Conservation (phyloP, 805 yeast species). For the Kuraishia piskuri region DNA sequence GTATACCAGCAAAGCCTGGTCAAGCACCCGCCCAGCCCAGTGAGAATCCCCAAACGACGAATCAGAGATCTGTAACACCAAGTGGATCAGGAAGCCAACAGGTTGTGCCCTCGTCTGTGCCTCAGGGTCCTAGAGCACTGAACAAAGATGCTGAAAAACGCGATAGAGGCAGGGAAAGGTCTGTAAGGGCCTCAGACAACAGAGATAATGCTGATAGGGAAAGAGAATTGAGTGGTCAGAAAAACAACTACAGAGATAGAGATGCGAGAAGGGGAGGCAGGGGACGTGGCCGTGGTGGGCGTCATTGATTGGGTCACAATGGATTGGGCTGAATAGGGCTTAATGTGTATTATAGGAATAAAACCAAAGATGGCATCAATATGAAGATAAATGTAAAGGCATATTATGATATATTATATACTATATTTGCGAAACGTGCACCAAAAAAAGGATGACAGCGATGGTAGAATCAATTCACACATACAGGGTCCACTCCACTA, state of each 20-base stretch:
- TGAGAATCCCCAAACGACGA: background rate
- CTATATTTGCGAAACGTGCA: background rate
- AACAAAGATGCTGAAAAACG: slow-evolving; percentile 9
- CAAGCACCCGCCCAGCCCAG: background rate
- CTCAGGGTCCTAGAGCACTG: slow-evolving; percentile 4
- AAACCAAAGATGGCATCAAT: background rate
- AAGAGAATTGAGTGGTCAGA: background rate
- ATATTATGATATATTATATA: no score
- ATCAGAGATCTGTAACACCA: background rate
- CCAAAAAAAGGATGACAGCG: background rate
- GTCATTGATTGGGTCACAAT: background rate
- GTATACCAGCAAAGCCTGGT: background rate
- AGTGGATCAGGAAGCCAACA: background rate
- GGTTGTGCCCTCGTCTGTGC: slow-evolving; percentile 3
- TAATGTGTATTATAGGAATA: background rate
- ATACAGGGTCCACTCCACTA: slow-evolving; percentile 60
- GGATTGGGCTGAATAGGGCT: background rate
- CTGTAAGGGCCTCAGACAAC: background rate
- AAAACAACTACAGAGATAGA: background rate
- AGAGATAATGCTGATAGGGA: slow-evolving; percentile 4
- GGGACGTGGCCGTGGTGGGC: background rate
- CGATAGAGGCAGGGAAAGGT: slow-evolving; percentile 3
- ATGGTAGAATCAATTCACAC: slow-evolving; percentile 4
- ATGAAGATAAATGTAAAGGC: no score
- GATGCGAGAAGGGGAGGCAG: background rate